phyloP scores from a whole-genome alignment of 192 early-diverging fungal species.

The Lunasporangiospora selenospora region DNA sequence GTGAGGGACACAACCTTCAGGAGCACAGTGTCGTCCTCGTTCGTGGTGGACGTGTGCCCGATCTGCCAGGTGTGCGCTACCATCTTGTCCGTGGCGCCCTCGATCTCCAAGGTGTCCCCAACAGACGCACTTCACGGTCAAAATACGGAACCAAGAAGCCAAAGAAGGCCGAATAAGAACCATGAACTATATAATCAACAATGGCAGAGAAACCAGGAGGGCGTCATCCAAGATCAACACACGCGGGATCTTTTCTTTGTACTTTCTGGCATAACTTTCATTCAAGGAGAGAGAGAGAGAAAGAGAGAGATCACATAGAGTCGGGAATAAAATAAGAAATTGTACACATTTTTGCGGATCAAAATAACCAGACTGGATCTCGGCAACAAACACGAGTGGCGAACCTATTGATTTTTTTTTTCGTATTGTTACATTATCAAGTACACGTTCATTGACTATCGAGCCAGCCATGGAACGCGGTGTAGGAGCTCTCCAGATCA shows the following conservation, averaged over 20 bases:
- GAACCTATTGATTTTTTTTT: background rate
- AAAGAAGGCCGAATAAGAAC: slow-evolving; percentile 43
- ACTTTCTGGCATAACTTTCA: no score
- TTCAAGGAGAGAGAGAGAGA: no score
- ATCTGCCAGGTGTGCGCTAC: slow-evolving; percentile 98
- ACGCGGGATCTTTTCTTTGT: no score
- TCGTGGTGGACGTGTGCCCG: slow-evolving; percentile 92
- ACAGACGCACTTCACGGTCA: slow-evolving; percentile 78
- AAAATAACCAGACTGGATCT: no score
- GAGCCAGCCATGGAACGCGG: slow-evolving; percentile 66
- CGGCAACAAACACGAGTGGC: no score
- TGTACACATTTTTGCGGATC: no score
- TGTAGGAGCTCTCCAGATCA: slow-evolving; percentile 82
- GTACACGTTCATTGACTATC: slow-evolving; percentile 34
- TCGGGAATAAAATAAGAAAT: no score
- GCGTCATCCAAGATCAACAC: no score
- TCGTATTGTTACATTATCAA: background rate
- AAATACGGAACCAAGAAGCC: slow-evolving; percentile 96
- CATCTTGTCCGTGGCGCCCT: slow-evolving; percentile 91
- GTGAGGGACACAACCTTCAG: slow-evolving; percentile 98
- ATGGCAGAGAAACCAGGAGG: no score
- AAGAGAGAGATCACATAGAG: no score
- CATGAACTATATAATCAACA: background rate
- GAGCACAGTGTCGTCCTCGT: slow-evolving; percentile 98
- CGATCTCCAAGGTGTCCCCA: slow-evolving; percentile 95